Evolutionary conservation across 192 early-diverging fungal species (phyloP), one percentile per base, ranked within the genome.

Genomic region (Phlyctochytrium arcticum): DNA sequence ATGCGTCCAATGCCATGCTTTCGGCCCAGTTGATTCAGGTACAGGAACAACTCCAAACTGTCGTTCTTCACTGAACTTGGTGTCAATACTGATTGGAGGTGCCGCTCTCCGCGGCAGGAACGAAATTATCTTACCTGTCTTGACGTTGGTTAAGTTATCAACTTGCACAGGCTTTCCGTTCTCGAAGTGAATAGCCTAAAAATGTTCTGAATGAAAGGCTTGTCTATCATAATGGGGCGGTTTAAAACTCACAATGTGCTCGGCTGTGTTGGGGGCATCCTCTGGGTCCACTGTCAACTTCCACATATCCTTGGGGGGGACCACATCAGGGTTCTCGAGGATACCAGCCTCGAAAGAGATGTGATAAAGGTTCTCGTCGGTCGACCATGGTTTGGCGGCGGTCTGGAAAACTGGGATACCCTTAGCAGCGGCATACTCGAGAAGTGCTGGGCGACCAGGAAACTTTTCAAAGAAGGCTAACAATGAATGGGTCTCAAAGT

Each of bases 241-340:
- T 10, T 24, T 6, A 37, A 0, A 29, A 63, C 74, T 74, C 58
- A 70, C 82, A 77, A 99, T 93, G 54, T 87, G 90, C 83, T 99
- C 96, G 44, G 95, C 92, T 21, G 85, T 90, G 80, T 94, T 89
- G 73, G 96, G 96, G 0, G 96, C 94, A 61, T 96, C 89, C 73
- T 98, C 96, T 36, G 96, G 94, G 71, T 94, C 90, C 36, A 93
- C 91, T 15, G 93, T 98, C 32, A 99, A 83, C 80, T 98, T 96
- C 97, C 95, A 98, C 97, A 98, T 99, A 68, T 98, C 93, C 72
- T 85, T 88, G 70, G 95, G 94, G 47, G 96, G 96, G n/a, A 93
- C 94, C 47, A 85, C 81, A 77, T 91, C 83, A 54, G 96, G 96
- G 68, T 99, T 92, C 76, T 99, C 95, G 29, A 99, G 89, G 58